A percentile compares a stretch with the other conserved stretches of the same genome.
Conservation (phyloP, 768 basidiomycete species). For the Tulasnella sp. region DNA sequence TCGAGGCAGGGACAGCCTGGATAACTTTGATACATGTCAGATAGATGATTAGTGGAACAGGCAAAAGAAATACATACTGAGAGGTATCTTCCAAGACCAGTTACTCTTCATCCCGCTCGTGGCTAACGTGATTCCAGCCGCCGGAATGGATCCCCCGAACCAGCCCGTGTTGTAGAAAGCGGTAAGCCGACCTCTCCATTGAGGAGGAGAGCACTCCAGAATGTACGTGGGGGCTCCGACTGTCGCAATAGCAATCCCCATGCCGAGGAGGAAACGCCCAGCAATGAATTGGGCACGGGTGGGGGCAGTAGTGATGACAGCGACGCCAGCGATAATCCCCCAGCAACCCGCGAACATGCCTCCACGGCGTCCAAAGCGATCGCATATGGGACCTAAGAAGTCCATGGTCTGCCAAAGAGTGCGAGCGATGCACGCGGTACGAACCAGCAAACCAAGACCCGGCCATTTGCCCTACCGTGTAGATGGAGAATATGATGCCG, state of each 20-base stretch:
- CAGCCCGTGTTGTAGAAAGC: conserved; percentile 16
- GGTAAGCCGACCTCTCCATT: conserved; percentile 14
- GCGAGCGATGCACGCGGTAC: background rate
- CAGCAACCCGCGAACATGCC: conserved; percentile 21
- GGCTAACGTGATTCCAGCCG: conserved; percentile 14
- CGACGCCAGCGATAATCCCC: conserved; percentile 22
- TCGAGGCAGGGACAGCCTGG: conserved; percentile 3
- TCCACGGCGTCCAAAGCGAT: conserved; percentile 21
- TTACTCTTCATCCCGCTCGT: background rate
- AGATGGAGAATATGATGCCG: conserved; percentile 16
- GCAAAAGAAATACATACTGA: background rate
- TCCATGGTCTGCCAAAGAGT: no score
- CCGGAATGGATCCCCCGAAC: conserved; percentile 17
- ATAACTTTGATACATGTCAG: background rate
- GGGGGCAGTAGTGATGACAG: conserved; percentile 21
- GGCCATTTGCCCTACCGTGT: conserved; percentile 20
- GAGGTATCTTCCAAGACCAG: conserved; percentile 16
- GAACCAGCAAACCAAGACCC: conserved; percentile 21
- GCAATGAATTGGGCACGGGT: conserved; percentile 23
- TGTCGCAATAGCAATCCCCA: conserved; percentile 25
- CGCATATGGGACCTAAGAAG: conserved; percentile 17
- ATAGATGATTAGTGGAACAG: background rate
- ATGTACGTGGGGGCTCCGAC: conserved; percentile 25
- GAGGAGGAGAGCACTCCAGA: conserved; percentile 25
- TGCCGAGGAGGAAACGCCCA: conserved; percentile 23